Conservation (phyloP, 345 rosid genomes). For the Clarkia xantiana region DNA sequence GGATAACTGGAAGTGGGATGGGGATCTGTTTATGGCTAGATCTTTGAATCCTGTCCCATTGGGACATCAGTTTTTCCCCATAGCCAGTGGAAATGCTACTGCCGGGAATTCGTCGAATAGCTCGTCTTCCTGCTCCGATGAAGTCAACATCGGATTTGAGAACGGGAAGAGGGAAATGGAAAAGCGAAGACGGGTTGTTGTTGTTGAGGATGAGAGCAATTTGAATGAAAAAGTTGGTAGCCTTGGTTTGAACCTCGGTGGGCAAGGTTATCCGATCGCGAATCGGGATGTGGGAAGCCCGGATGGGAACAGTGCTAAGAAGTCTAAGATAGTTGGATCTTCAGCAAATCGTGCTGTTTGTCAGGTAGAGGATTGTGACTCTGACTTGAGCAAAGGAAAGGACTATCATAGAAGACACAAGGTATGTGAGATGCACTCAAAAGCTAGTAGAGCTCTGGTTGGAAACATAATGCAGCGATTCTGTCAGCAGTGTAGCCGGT, state of each 20-base stretch:
- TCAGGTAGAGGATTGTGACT: constrained; percentile 90
- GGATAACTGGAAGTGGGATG: constrained; percentile 99
- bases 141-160: constrained; percentile 34
- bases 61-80: constrained; percentile 48
- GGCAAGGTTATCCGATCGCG: constrained; percentile 28
- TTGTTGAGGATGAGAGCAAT: constrained; percentile 34
- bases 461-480: constrained; percentile 91
- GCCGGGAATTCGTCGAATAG: constrained; percentile 61
- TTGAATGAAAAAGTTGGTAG: constrained; percentile 27
- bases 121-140: constrained; percentile 78
- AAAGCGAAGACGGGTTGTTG: constrained; percentile 66
- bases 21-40: constrained; percentile 80
- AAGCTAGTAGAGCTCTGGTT: constrained; percentile 73
- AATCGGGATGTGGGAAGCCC: constrained; percentile 20
- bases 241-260: constrained; percentile 69
- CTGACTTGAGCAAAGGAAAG: constrained; percentile 82
- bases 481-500: constrained; percentile 99
- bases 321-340: constrained; percentile 50
- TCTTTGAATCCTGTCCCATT: constrained; percentile 34
- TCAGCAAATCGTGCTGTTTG: constrained; percentile 55
- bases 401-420: constrained; percentile 96
- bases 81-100: constrained; percentile 16
- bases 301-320: constrained; percentile 49
- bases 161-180: constrained; percentile 49
- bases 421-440: constrained; percentile 95